Conservation (phyloP, 768 basidiomycete genomes). For the Austroboletus festivus region DNA sequence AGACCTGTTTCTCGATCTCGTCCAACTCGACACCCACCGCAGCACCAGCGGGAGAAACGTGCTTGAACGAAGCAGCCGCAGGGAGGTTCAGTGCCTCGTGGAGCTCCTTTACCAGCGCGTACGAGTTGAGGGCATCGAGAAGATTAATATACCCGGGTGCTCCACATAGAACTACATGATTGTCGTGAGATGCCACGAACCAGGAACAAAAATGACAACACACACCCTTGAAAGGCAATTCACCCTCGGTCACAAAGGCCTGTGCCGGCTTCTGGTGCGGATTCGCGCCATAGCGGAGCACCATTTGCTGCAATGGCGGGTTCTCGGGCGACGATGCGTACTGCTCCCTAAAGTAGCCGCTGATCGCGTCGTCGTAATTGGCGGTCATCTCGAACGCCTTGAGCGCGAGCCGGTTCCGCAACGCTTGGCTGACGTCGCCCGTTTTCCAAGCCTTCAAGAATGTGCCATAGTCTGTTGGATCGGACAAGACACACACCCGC, state of each 20-base stretch:
- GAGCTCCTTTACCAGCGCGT: slow-evolving; percentile 91
- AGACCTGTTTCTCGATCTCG: slow-evolving; percentile 87
- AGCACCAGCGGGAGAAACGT: slow-evolving; percentile 97
- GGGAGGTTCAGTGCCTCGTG: slow-evolving; percentile 83
- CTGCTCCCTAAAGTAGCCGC: slow-evolving; percentile 93
- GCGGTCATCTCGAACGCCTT: slow-evolving; percentile 99
- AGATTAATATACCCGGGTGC: slow-evolving; percentile 99
- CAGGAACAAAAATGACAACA: background rate
- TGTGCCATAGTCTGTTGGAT: slow-evolving; percentile 80
- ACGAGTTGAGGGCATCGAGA: slow-evolving; percentile 95
- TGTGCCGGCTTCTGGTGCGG: slow-evolving; percentile 99
- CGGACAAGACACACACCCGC: slow-evolving; percentile 85
- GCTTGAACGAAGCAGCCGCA: slow-evolving; percentile 98
- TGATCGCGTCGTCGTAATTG: slow-evolving; percentile 91
- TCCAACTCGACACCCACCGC: slow-evolving; percentile 86
- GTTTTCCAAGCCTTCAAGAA: slow-evolving; percentile 77
- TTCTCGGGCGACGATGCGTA: slow-evolving; percentile 87
- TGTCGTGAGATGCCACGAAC: slow-evolving; percentile 2
- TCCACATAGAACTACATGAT: slow-evolving; percentile 70
- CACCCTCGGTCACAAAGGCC: slow-evolving; percentile 85
- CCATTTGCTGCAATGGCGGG: slow-evolving; percentile 75
- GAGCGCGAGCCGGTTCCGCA: slow-evolving; percentile 80
- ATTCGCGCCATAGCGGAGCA: slow-evolving; percentile 93
- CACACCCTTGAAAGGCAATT: slow-evolving; percentile 90
- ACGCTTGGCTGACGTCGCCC: slow-evolving; percentile 68